Evolutionary conservation across 768 basidiomycete genomes (phyloP), one percentile per base, ranked within the genome.

Genomic region (button mushroom (Agaricus bisporus)): DNA sequence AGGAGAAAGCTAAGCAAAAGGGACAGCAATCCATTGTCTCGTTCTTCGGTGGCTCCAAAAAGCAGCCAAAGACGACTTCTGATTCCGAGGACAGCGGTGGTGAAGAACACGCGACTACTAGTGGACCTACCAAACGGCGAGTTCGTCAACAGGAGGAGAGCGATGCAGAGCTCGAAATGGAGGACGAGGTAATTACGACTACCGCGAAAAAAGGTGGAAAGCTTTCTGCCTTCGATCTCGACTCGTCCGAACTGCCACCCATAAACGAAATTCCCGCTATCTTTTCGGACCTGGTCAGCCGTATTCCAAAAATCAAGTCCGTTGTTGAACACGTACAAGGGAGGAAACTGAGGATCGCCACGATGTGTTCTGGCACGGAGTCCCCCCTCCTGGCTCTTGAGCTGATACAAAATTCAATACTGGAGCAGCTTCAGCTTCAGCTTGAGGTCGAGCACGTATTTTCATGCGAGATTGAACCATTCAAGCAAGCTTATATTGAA

Each of bases 341-440:
- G 2, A 81, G 93, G 55, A 92, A 88, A 62, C 73, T 98, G 66
- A 88, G 93, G 67, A 82, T 98, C 55, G 95, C 93, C 4, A 98
- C 95, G 10, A 98, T 98, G 95, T 97, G 88, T 69, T 95, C 93
- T 39, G 95, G 95, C 22, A 98, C 95, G 5, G 95, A 98, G 64
- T 92, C 91, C 1, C 95, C 95, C 48, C 79, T 98, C 20, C 83
- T 97, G 35, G 95, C 95, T 12, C 75, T 98, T 43, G 86, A 89
- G 28, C 71, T 95, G 56, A 91, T 97, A 42, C 84, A 85, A 53
- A 81, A 86, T 55, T 81, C 86, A 4, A 79, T 95, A 59, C 68
- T 80, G 28, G 81, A 85, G 28, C 85, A 86, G 59, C 81, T 83
- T 59, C 79, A 73, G 3, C 60, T 86, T 49, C 71, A 77, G 2